Evolutionary conservation across 345 rosid species (phyloP), one percentile per base, ranked within the genome.

Genomic region (Pistacia atlantica): DNA sequence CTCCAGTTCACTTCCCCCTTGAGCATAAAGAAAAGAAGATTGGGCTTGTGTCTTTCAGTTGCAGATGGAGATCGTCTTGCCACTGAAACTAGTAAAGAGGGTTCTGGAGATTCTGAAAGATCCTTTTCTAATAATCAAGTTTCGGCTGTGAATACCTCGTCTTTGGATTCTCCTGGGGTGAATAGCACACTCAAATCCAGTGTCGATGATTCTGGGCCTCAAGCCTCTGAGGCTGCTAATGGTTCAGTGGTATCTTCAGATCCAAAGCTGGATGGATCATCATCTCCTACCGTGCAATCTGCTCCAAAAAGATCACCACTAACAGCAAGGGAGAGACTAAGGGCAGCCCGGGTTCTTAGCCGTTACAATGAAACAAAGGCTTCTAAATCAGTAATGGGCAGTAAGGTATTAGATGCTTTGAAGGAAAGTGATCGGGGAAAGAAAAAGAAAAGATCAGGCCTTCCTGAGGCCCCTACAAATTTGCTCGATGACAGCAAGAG

Each of bases 401-500:
- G 90, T 77, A 93, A 86, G 22, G 87, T 92, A 20, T 69, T 95
- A 77, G 96, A 87, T 78, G 97, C 92, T 56, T 77, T 93, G 74
- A 90, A 85, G 67, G 96, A 87, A 76, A 87, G 95, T 60, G 98
- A 95, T 10, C 80, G 84, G 77, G 90, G 93, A 31, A 93, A 89
- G 83, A 87, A 81, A 82, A 92, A 89, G 84, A 89, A 82, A 83
- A 89, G 83, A 77, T 88, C 95, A 10, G 84, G 97, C 42, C 84
- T 95, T 71, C 98, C 97, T 0, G 93, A 93, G 81, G 99, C 98
- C 20, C 99, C 98, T 1, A 88, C 89, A 14, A 92, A 93, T 80
- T 70, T 95, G 88, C 85, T 95, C 20, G 98, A 95, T 77, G 98
- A 95, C 84, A 92, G 95, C 80, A 88, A 88, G 77, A 80, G 99